Evolutionary conservation across 2,329 filamentous ascomycete species (phyloP), one percentile per base, ranked within the genome.

Genomic region (Fusarium sulawesiense): DNA sequence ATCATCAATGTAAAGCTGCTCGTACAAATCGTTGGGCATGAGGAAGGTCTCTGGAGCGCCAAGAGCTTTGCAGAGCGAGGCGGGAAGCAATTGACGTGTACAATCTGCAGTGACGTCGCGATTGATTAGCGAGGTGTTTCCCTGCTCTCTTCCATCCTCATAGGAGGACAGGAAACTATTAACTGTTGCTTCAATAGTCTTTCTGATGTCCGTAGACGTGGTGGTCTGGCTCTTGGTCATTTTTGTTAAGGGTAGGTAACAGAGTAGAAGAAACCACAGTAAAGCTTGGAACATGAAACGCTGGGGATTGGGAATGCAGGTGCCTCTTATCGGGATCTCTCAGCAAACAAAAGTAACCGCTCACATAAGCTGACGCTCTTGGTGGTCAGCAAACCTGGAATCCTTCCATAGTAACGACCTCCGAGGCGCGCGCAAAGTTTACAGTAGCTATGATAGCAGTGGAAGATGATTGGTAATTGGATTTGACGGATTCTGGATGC

Each of bases 71-170:
- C 60, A 64, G 11, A 64, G 37, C 1, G 61, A 64, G 7, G 6
- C 25, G 3, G 68, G 68, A 14, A 71, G 55, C 6, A 70, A 23
- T 12, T 71, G 59, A 6, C 68, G 63, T 34, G 54, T 70, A 30
- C 68, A 70, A 10, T 55, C 42, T 20, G 48, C 14, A n/a, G 67
- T 50, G 9, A 68, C 58, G 13, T 50, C 48, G 20, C 68, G 68
- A 10, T 70, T 71, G 20, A 70, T 64, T 25, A 71, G 16, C 2
- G 58, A 21, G 0, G 59, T 7, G 1, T 70, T 41, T 6, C 60
- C 60, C 16, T 63, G 47, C 18, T 23, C 27, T 5, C 42, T 70
- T 10, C 63, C 63, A 9, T 70, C 68, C 14, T 68, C 61, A 16
- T 71, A 70, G 10, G 55, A 41, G 7, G 30, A 34, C 4, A 70